Conservation (phyloP, 1,284 basidiomycete species). For the Rhizoctonia solani region DNA sequence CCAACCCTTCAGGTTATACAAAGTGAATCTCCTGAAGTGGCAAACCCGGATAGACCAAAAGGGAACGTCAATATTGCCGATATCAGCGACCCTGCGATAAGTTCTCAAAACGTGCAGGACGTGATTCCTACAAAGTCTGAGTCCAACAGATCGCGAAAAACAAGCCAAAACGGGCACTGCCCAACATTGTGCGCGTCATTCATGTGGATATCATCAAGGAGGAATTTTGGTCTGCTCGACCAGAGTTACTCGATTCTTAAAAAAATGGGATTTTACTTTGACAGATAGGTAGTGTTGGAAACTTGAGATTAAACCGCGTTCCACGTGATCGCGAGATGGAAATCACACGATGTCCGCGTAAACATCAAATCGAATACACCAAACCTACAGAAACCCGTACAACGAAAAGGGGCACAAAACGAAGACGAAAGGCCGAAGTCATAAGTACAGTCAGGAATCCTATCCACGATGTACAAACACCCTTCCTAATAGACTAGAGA, state of each 20-base stretch:
- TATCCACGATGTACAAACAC: not conserved
- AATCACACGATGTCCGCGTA: too few relatives aligned
- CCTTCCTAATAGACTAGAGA: conserved; percentile 15
- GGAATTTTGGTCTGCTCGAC: conserved; percentile 68
- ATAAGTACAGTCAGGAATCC: conserved; percentile 3
- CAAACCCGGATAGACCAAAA: not conserved
- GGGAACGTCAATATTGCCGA: not conserved
- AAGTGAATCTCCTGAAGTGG: not conserved
- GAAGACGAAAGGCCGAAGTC: too few relatives aligned
- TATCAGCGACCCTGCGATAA: conserved; percentile 31
- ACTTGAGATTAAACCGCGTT: not conserved
- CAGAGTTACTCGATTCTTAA: conserved; percentile 39
- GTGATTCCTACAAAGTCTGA: conserved; percentile 20
- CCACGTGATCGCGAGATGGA: conserved; percentile 22
- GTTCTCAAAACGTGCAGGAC: not conserved
- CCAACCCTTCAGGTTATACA: not conserved
- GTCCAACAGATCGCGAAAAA: conserved; percentile 42
- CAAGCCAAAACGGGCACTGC: conserved; percentile 47
- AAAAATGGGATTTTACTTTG: not conserved
- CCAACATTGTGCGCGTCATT: conserved; percentile 55
- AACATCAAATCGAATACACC: too few relatives aligned
- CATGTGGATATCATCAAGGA: conserved; percentile 87
- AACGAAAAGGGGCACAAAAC: too few relatives aligned
- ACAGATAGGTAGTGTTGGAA: not conserved
- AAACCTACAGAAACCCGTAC: not conserved